phyloP scores from a whole-genome alignment of 1,284 basidiomycete genomes.

The Wolfiporia cocos region DNA sequence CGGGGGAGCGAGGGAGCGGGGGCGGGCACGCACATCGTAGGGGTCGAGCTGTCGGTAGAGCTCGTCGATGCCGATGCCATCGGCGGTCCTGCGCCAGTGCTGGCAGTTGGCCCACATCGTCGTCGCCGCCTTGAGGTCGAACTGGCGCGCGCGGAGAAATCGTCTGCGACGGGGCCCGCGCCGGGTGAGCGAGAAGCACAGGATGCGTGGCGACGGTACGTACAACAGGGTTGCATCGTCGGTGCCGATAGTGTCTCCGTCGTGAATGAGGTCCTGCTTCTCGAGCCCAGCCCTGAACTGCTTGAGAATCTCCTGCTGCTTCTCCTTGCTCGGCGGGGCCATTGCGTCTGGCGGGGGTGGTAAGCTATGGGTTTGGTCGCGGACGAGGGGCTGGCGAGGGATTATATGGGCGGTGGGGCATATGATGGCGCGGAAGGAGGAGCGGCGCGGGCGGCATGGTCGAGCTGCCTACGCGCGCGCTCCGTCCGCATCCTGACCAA shows the following conservation, averaged over 20 bases:
- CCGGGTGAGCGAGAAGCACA: slow-evolving; percentile 2
- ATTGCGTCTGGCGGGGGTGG: slow-evolving; percentile 8
- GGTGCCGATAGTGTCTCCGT: slow-evolving; percentile 59
- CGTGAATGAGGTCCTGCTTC: slow-evolving; percentile 44
- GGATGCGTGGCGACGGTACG: slow-evolving; percentile 1
- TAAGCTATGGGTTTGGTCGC: too few relatives aligned
- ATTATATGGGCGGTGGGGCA: neutral
- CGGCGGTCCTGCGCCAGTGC: slow-evolving; percentile 50
- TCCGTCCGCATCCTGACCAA: too few relatives aligned
- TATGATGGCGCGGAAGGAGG: neutral
- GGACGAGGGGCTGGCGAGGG: too few relatives aligned
- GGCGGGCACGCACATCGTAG: slow-evolving; percentile 42
- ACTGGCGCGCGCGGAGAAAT: slow-evolving; percentile 62
- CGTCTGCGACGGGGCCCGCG: slow-evolving; percentile 41
- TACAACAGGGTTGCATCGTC: slow-evolving; percentile 57
- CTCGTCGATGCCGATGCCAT: slow-evolving; percentile 52
- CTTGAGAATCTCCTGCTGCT: slow-evolving; percentile 15
- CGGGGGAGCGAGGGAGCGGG: slow-evolving; percentile 1
- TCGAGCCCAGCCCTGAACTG: slow-evolving; percentile 45
- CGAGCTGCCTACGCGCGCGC: too few relatives aligned
- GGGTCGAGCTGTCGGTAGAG: slow-evolving; percentile 51
- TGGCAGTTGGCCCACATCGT: slow-evolving; percentile 55
- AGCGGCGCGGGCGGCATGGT: too few relatives aligned
- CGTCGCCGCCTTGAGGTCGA: slow-evolving; percentile 46
- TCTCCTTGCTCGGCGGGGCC: slow-evolving; percentile 7